Evolutionary conservation across 2,329 filamentous ascomycete genomes (phyloP).

Genomic region (Westerdykella ornata): DNA sequence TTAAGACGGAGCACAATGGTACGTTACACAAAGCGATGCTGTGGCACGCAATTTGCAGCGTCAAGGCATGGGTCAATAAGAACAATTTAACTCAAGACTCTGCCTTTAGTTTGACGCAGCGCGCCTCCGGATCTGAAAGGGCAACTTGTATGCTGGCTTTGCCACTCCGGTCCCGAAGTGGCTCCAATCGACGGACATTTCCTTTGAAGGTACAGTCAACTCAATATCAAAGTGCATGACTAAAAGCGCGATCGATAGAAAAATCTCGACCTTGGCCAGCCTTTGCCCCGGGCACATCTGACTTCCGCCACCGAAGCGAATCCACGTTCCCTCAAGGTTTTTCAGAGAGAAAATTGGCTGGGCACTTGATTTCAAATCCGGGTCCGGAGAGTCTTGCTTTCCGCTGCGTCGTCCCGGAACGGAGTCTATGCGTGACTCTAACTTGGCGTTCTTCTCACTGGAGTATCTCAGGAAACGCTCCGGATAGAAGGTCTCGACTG

Average conservation of each 20-base stretch:
- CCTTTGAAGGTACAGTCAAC: background rate
- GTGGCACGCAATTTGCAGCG: too few species aligned
- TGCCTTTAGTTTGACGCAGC: too few species aligned
- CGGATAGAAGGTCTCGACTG: slow-evolving; percentile 29
- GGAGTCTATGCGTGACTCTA: too few species aligned
- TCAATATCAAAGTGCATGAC: slow-evolving; percentile 9
- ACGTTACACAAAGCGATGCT: too few species aligned
- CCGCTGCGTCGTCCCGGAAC: too few species aligned
- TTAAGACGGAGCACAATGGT: too few species aligned
- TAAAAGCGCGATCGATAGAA: slow-evolving; percentile 6
- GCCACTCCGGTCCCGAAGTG: background rate
- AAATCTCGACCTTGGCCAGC: background rate
- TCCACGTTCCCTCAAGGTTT: slow-evolving; percentile 1
- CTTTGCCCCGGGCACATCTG: background rate
- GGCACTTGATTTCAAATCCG: too few species aligned
- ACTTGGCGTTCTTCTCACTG: background rate
- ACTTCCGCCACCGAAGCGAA: background rate
- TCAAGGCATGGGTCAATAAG: too few species aligned
- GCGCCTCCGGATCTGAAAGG: background rate
- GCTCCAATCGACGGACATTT: background rate
- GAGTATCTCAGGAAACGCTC: slow-evolving; percentile 22
- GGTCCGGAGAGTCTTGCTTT: too few species aligned
- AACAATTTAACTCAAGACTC: too few species aligned
- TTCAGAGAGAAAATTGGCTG: slow-evolving; percentile 4
- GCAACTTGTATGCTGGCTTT: background rate